Evolutionary conservation across 805 yeast genomes (phyloP).

Genomic region (Brettanomyces bruxellensis): DNA sequence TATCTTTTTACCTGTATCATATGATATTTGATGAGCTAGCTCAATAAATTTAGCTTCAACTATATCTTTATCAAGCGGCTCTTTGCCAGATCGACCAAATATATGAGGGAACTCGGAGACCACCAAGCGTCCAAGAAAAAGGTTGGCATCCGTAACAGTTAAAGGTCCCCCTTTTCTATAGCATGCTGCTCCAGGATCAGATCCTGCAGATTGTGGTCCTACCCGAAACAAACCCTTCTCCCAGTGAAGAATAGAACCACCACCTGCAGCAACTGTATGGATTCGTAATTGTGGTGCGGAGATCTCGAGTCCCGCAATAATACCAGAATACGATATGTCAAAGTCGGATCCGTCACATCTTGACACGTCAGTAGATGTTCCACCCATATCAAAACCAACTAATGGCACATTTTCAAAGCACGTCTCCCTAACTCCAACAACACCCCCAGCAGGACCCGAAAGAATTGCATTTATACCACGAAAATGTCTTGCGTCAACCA

Average conservation of each 20-base stretch:
- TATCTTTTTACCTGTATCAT: constrained; percentile 23
- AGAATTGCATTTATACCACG: constrained; percentile 44
- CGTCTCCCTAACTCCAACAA: constrained; percentile 46
- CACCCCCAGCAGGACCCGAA: constrained; percentile 56
- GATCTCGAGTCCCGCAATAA: constrained; percentile 67
- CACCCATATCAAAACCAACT: constrained; percentile 30
- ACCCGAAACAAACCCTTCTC: constrained; percentile 63
- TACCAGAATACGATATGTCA: constrained; percentile 66
- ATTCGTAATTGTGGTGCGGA: constrained; percentile 72
- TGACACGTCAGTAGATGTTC: constrained; percentile 33
- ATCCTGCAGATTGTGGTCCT: constrained; percentile 79
- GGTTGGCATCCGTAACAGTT: constrained; percentile 77
- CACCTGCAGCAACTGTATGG: constrained; percentile 69
- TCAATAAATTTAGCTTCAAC: constrained; percentile 42
- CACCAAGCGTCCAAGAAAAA: constrained; percentile 57
- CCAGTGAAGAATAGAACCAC: constrained; percentile 60
- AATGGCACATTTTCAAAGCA: constrained; percentile 32
- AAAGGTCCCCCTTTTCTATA: constrained; percentile 78
- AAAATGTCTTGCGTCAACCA: constrained; percentile 41
- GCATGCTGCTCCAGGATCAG: constrained; percentile 85
- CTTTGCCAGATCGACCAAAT: constrained; percentile 70
- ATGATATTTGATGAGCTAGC: constrained; percentile 46
- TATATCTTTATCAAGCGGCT: constrained; percentile 49
- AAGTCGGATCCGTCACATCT: constrained; percentile 44
- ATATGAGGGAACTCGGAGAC: constrained; percentile 71